Evolutionary conservation across 371 early-diverging fungal genomes (phyloP), one percentile per base, ranked within the genome.

Genomic region (Saksenaea vasiformis): DNA sequence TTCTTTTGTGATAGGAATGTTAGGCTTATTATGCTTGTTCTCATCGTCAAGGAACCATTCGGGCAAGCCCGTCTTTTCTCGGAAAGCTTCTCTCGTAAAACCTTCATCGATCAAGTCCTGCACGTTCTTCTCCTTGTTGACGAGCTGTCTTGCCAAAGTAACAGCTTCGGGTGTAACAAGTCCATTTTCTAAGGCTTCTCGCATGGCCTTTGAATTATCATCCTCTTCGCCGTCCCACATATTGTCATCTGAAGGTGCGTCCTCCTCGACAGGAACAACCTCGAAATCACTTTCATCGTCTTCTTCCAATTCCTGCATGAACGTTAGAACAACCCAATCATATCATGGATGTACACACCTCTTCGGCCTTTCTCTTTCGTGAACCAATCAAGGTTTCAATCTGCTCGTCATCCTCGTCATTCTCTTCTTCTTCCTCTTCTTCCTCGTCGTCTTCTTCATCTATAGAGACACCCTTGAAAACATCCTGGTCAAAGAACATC

Each of bases 21-120:
- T 80, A 17, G 93, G 94, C 63, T 92, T 88, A 83, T 92, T 95
- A 76, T 96, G 95, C 53, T 85, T 76, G 61, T 79, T 74, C 75
- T 98, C 99, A 61, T 98, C 97, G 62, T 95, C 93, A 44, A 88
- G 64, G 81, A 98, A 98, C 68, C 98, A 98, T 26, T 79, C 79
- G 5, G 98, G 99, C 31, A 96, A 76, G 19, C 86, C 93, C 26
- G 88, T 88, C 47, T 86, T 85, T 69, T 98, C 96, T 69, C 91
- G 91, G 76, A 88, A 94, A 0, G 95, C 87, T 79, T 92, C 90
- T 61, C 94, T 91, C 56, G 93, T 93, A 79, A 93, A 98, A 24
- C 93, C 91, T 56, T 90, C 88, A 77, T 97, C 96, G 24, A 97
- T 84, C 35, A 95, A 66, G 56, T 93, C 95, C 38, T 86, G 67